Evolutionary conservation across 2,329 filamentous ascomycete species (phyloP), one percentile per base, ranked within the genome.

Genomic region (Sporothrix pseudoabietina): DNA sequence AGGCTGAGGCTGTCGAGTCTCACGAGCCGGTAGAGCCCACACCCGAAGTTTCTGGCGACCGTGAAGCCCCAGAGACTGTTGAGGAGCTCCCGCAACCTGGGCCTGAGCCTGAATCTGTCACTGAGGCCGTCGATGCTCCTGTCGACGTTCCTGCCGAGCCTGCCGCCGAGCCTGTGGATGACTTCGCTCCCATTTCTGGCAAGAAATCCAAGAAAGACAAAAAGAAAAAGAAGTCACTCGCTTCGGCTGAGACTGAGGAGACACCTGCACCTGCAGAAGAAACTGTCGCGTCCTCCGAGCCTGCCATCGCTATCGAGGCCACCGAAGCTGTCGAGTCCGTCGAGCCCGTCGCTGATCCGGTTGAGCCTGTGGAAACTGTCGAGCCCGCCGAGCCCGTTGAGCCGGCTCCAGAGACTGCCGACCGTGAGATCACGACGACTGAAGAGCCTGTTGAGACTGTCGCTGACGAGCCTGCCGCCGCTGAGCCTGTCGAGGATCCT

Each of bases 121-220:
- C 30, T 3, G 44, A 68, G 2, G 14, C 65, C 4, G 44, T 35
- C 44, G 65, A 68, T 7, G 22, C 5, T 1, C n/a, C 61, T 30
- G 22, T 41, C 30, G 61, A 66, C 10, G 1, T 10, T 32, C n/a
- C 61, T 4, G 14, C 26, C 32, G 57, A 61, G 32, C 16, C 57
- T 61, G n/a, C 39, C n/a, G 61, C 61, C 10, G 61, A 65, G 10
- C n/a, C 61, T 30, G 61, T n/a, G 10, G 63, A 68, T 8, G 63
- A 68, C 12, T n/a, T 49, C 16, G 41, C 63, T 32, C 19, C 66
- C 6, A 30, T 16, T 6, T 39, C 66, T 1, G n/a, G 39, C 44
- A 26, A 73, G 61, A 30, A 55, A 39, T 71, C 59, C 26, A 73
- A 75, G 14, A 73, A 75, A 65, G 66, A 65, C 55, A 73, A 73